These are phyloP conservation scores for Candida alai DNA, from an alignment of 805 yeast species.

Conservation along the genomic window DNA sequence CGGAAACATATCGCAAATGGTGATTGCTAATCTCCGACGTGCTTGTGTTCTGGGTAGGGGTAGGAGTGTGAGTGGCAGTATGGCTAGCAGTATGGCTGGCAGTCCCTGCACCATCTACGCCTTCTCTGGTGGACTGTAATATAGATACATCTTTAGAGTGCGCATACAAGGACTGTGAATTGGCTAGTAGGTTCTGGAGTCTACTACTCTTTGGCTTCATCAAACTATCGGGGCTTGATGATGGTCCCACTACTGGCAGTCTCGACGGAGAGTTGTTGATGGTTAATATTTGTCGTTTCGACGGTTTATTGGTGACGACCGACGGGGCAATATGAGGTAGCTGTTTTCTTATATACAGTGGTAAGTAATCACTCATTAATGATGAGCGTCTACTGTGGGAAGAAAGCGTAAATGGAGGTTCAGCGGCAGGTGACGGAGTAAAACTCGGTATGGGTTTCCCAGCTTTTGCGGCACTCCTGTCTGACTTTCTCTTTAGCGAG, in stretches of 20 bases:
- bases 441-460: too few relatives aligned
- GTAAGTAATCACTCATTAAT: constrained; percentile 34
- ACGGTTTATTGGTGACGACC: constrained; percentile 5
- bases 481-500: constrained; percentile 3
- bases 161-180: constrained; percentile 35
- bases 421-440: constrained; percentile 6
- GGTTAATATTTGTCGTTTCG: constrained; percentile 5
- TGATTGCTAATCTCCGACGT: constrained; percentile 12
- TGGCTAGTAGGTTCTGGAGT: constrained; percentile 29
- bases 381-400: constrained; percentile 24
- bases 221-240: constrained; percentile 1
- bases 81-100: constrained; percentile 3
- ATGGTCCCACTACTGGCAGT: constrained; percentile 1
- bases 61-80: neutral
- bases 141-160: constrained; percentile 18
- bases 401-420: constrained; percentile 9
- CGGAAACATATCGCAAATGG: constrained; percentile 13
- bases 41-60: constrained; percentile 10
- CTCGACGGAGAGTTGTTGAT: neutral
- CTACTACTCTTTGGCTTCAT: constrained; percentile 19
- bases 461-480: neutral
- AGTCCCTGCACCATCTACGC: neutral
- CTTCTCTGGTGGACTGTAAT: too few relatives aligned
- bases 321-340: constrained; percentile 4
- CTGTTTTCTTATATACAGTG: constrained; percentile 28